Evolutionary conservation across 169 alveolate species (phyloP).

Genomic region (Amoebophrya sp.): DNA sequence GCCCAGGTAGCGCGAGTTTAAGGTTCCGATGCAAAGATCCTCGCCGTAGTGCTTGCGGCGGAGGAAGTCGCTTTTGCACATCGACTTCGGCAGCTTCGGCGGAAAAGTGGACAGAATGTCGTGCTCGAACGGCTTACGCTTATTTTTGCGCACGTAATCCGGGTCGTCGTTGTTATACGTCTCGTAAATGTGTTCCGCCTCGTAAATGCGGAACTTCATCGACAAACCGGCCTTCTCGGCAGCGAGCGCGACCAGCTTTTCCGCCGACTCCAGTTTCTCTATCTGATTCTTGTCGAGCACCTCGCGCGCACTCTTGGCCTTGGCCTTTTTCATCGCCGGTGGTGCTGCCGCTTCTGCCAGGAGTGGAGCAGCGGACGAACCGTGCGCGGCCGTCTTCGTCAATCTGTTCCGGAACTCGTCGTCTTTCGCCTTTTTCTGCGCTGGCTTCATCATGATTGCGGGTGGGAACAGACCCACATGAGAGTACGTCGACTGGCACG

Average conservation of each 20-base stretch:
- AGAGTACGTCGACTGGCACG: not conserved
- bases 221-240: not conserved
- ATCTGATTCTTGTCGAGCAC: not conserved
- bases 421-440: not conserved
- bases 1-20: not conserved
- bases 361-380: not conserved
- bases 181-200: no score
- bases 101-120: not conserved
- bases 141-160: no score
- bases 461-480: not conserved
- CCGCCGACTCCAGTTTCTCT: not conserved
- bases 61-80: not conserved
- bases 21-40: not conserved
- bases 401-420: not conserved
- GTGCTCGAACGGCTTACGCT: no score
- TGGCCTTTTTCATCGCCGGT: not conserved
- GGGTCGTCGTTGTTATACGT: not conserved
- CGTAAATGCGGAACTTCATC: not conserved
- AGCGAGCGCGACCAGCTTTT: not conserved
- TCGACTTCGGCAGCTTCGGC: not conserved
- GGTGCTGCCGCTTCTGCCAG: not conserved
- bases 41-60: not conserved
- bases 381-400: not conserved
- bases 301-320: not conserved
- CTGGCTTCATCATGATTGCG: no score